Evolutionary conservation across 257 asterid species (phyloP), one percentile per base, ranked within the genome.

Genomic region (Salvia splendens): DNA sequence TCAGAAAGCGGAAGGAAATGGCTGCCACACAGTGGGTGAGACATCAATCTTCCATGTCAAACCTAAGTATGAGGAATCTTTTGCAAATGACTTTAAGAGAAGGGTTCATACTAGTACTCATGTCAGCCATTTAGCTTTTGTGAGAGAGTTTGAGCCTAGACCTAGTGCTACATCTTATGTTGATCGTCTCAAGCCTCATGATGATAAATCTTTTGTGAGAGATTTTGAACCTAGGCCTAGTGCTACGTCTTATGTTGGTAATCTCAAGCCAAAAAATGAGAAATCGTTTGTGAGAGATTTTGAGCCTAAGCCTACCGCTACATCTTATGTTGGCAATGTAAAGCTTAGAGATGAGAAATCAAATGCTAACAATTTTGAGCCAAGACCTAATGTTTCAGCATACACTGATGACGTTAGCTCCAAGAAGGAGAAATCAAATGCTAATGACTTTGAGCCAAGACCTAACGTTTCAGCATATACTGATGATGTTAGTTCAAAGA

Each of bases 151-250:
- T 9, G 63, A 72, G 28, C 74, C 78, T 1, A 72, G 77, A 7
- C 81, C 79, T 0, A 78, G 61, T 9, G 1, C 3, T 5, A 41
- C 77, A 0, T 28, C 56, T 8, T 77, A 77, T 36, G 58, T 10
- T 0, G 8, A 30, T 38, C n/a, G 10, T 33, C 11, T 8, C 15
- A 54, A 60, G 0, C 36, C 38, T 1, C 5, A 35, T 2, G 5
- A 3, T 16, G 3, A 46, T 2, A 67, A 54, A 17, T 65, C 67
- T 50, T 38, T 11, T 0, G 33, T 8, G 8, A 54, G 8, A 38
- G 66, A 76, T 17, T 79, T 79, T 11, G 72, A 65, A 3, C 79
- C 79, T 4, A 72, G 77, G 10, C 79, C 79, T 2, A 76, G 56
- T 4, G n/a, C 5, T 17, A 42, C 81, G 0, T 40, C 69, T 2